A percentile compares a stretch with the other conserved stretches of the same genome.
Conservation (phyloP, 1,139 yeast genomes). For the Debaryomyces robertsiae region DNA sequence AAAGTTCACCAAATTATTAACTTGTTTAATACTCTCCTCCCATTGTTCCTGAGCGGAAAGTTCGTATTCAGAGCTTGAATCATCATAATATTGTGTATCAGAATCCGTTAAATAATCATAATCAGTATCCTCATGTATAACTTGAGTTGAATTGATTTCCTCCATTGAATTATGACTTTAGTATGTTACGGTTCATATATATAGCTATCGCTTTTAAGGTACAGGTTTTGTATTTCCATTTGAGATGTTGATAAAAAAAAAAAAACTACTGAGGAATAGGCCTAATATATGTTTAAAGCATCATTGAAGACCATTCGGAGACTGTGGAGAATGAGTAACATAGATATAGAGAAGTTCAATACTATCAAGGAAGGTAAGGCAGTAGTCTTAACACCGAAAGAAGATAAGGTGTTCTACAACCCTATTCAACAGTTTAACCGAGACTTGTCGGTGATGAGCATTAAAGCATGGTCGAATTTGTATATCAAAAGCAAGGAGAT, state of each 20-base stretch:
- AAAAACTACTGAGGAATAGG: constrained; percentile 3
- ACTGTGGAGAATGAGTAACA: constrained; percentile 9
- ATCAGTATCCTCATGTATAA: constrained; percentile 5
- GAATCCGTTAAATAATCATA: constrained; percentile 17
- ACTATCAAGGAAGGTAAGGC: constrained; percentile 81
- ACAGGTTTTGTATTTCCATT: not conserved
- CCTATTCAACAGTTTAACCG: constrained; percentile 97
- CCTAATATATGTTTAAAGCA: constrained; percentile 2
- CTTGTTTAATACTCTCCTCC: constrained; percentile 73
- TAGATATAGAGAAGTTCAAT: constrained; percentile 37
- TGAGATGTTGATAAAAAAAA: not conserved
- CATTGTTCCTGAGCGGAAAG: constrained; percentile 68
- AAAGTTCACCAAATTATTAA: constrained; percentile 56
- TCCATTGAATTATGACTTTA: not conserved
- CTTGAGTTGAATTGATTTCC: constrained; percentile 2
- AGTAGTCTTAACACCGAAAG: constrained; percentile 72
- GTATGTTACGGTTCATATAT: not conserved
- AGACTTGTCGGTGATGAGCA: constrained; percentile 83
- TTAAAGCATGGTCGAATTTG: constrained; percentile 79
- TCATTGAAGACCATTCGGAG: constrained; percentile 1
- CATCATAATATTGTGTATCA: constrained; percentile 18
- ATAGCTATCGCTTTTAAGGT: constrained; percentile 1
- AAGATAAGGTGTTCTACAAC: constrained; percentile 86
- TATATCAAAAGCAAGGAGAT: constrained; percentile 31
- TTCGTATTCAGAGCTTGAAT: constrained; percentile 18